Evolutionary conservation across 768 basidiomycete genomes (phyloP).

Genomic region (Pleurotus citrinopileatus): DNA sequence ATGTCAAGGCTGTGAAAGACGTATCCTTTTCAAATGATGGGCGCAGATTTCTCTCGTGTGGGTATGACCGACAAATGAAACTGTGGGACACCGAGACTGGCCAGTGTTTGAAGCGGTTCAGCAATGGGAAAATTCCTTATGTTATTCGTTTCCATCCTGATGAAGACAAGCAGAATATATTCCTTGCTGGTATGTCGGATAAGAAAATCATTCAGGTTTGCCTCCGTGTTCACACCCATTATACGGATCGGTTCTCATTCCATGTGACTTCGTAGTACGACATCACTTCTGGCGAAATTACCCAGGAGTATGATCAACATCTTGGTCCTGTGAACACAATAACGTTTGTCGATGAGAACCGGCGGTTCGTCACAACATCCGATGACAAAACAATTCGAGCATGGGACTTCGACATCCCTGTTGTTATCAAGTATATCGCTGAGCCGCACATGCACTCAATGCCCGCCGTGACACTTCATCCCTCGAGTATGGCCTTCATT

Average conservation of each 20-base stretch:
- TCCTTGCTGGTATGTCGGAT: slow-evolving; percentile 98
- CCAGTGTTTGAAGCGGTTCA: slow-evolving; percentile 94
- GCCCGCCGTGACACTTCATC: slow-evolving; percentile 96
- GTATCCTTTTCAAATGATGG: slow-evolving; percentile 95
- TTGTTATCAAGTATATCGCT: slow-evolving; percentile 99
- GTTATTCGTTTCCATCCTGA: slow-evolving; percentile 96
- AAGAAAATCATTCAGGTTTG: slow-evolving; percentile 97
- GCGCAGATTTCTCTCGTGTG: slow-evolving; percentile 83
- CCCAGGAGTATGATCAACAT: slow-evolving; percentile 98
- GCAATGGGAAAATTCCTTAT: slow-evolving; percentile 97
- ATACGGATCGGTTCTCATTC: background rate
- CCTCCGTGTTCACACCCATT: slow-evolving; percentile 2
- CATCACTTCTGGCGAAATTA: slow-evolving; percentile 91
- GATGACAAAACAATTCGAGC: slow-evolving; percentile 99
- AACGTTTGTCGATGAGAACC: slow-evolving; percentile 97
- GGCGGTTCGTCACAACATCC: slow-evolving; percentile 95
- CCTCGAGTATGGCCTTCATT: slow-evolving; percentile 68
- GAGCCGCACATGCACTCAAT: slow-evolving; percentile 99
- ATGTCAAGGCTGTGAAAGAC: slow-evolving; percentile 95
- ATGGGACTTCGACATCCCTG: slow-evolving; percentile 99
- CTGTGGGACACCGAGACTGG: slow-evolving; percentile 99
- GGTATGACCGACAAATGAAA: slow-evolving; percentile 97
- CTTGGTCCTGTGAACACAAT: slow-evolving; percentile 98
- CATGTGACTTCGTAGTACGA: slow-evolving; percentile 71
- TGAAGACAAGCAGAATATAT: slow-evolving; percentile 92